Evolutionary conservation across 1,139 yeast species (phyloP), one percentile per base, ranked within the genome.

Genomic region (Diutina neorugosa): DNA sequence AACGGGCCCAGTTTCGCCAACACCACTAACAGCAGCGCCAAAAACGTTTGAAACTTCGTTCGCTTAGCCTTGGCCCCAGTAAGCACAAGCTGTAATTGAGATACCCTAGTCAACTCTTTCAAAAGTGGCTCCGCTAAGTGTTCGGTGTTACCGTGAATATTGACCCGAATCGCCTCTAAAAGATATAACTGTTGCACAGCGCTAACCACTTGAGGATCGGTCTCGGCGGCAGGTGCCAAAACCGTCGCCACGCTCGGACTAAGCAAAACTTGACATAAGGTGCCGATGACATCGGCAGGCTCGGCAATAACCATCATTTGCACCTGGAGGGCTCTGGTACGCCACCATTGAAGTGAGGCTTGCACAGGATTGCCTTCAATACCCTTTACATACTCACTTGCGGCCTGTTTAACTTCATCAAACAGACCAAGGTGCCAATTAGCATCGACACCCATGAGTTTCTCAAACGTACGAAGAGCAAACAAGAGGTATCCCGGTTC

Each of bases 11-110:
- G 20, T 59, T 79, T 79, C 1, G 98, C 98, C 42, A 91, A 69
- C 34, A 90, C 79, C n/a, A 91, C 78, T 58, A 93, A 76, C 51
- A 89, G 81, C 0, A 96, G 78, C 16, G 86, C 79, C 25, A 83
- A 81, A 51, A 74, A 77, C 51, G 76, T 77, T 67, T 93, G 99
- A 63, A 72, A 87, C 65, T 87, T 88, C 3, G 98, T 91, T 64
- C 94, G 76, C 63, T 84, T 86, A 5, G 96, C 97, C 60, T 83
- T 81, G 52, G 93, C 88, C 58, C 98, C 98, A 1, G 97, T 85
- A 52, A 91, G 69, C 0, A 84, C 77, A 57, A 85, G 77, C 47
- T 76, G 70, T 52, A 94, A 73, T 1, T 81, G 78, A 0, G 95
- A 81, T 11, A 81, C 61, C 27, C 73, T 73, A 54, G 74, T 77